Conservation (phyloP, 306 rosid genomes). For the Quercus rubra region DNA sequence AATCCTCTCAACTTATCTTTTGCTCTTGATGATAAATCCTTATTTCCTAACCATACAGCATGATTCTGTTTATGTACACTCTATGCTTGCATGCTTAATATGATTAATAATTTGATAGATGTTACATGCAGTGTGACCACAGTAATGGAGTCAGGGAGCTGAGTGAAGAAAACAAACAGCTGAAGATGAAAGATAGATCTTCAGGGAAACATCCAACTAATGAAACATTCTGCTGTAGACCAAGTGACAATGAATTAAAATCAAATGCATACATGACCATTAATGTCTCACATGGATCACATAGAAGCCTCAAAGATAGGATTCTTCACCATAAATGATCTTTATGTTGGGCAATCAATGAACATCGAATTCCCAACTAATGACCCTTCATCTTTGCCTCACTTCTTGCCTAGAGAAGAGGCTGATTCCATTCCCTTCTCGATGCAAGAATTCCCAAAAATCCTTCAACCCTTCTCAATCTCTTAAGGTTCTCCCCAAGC, state of each 20-base stretch:
- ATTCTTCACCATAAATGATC: conserved; percentile 59
- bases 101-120: no score
- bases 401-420: conserved; percentile 56
- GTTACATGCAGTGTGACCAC: no score
- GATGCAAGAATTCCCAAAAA: conserved; percentile 30
- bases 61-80: no score
- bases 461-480: conserved; percentile 54
- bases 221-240: no score
- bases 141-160: no score
- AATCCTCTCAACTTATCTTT: no score
- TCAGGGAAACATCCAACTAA: no score
- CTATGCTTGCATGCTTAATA: no score
- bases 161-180: no score
- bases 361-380: conserved; percentile 48
- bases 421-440: conserved; percentile 63
- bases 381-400: conserved; percentile 47
- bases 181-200: no score
- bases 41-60: no score
- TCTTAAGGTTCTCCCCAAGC: conserved; percentile 56
- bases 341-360: conserved; percentile 48
- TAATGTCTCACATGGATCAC: conserved; percentile 30
- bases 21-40: no score
- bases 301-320: conserved; percentile 46
- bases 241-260: conserved; percentile 14
- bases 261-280: conserved; percentile 6